These are phyloP conservation scores for Copromyces sp. DNA, from an alignment of 495 filamentous ascomycete genomes.

Conservation along the genomic window DNA sequence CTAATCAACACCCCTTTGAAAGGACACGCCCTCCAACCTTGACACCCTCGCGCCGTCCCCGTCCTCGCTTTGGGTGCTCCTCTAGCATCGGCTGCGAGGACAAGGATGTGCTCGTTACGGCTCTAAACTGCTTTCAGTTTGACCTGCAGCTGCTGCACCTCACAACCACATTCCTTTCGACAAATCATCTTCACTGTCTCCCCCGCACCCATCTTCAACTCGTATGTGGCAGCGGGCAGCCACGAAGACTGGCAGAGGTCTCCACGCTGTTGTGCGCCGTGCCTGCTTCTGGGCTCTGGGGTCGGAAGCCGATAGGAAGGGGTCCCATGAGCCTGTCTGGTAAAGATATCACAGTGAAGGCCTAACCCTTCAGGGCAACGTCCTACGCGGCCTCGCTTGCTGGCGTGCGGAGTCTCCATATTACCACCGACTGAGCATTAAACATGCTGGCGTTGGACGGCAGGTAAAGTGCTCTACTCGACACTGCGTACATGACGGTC, in stretches of 20 bases:
- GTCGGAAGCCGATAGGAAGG: neutral
- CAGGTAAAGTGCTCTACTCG: neutral
- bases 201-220: neutral
- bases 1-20: neutral
- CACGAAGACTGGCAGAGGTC: neutral
- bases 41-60: neutral
- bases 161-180: neutral
- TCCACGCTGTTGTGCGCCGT: neutral
- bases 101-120: neutral
- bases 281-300: neutral
- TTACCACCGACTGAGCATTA: neutral
- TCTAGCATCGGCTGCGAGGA: neutral
- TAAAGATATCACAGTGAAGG: neutral
- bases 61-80: neutral
- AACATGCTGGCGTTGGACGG: neutral
- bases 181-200: neutral
- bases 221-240: neutral
- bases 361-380: neutral
- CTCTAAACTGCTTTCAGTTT: neutral
- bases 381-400: neutral
- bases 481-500: neutral
- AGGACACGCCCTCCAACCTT: neutral
- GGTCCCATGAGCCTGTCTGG: neutral
- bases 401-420: neutral
- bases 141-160: neutral